phyloP scores from a whole-genome alignment of 768 basidiomycete species.

The Agaricus sinodeliciosus region DNA sequence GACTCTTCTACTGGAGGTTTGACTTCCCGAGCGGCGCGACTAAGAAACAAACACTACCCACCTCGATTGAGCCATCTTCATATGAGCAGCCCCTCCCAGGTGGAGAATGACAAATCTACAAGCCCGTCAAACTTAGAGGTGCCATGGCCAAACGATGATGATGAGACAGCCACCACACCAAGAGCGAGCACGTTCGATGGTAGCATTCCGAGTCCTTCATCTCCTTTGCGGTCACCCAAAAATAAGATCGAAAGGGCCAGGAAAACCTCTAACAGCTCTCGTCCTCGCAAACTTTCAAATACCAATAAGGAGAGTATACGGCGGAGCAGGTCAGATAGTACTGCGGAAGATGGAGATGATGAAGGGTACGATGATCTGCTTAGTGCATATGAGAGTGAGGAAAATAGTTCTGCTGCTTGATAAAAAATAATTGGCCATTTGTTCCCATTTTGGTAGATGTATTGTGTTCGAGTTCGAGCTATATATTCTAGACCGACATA shows the following conservation, averaged over 20 bases:
- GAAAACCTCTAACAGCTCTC: conserved; percentile 28
- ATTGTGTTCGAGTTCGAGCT: no score
- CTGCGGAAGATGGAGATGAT: conserved; percentile 74
- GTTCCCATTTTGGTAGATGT: neutral
- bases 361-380: conserved; percentile 70
- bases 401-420: conserved; percentile 14
- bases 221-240: conserved; percentile 24
- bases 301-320: conserved; percentile 29
- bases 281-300: conserved; percentile 41
- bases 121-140: conserved; percentile 44
- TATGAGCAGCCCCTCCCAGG: conserved; percentile 27
- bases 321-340: conserved; percentile 46
- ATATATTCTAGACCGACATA: neutral
- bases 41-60: conserved; percentile 48
- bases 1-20: conserved; percentile 37
- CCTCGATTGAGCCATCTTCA: conserved; percentile 42
- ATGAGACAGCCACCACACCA: conserved; percentile 50
- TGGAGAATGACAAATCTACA: conserved; percentile 21
- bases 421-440: no score
- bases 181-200: conserved; percentile 43
- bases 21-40: conserved; percentile 32
- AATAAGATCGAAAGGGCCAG: conserved; percentile 20
- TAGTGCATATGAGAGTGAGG: conserved; percentile 80
- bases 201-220: conserved; percentile 19
- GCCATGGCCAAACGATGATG: conserved; percentile 46